Evolutionary conservation across 768 basidiomycete species (phyloP), one percentile per base, ranked within the genome.

Genomic region (Cystofilobasidium bisporidii): DNA sequence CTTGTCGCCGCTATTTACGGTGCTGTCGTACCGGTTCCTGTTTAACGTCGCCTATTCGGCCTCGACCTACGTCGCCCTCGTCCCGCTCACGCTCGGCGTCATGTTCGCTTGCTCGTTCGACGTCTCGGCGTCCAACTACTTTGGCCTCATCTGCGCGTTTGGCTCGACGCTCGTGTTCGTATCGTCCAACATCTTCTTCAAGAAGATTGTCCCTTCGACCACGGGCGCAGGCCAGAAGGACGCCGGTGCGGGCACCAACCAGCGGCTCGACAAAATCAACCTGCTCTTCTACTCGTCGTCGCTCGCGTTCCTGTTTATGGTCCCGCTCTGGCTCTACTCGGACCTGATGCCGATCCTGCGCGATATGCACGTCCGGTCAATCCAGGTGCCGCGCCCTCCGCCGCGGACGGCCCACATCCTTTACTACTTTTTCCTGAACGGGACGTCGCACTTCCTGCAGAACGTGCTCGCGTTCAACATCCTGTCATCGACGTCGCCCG

Each of bases 401-500:
- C 30, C 61, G 3, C 65, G 33, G 26, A 69, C 40, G 36, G 61
- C 38, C 38, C 63, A 20, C 40, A 84, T 97, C 57, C 68, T 80
- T 8, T 87, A 87, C 77, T 87, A 93, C 79, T 87, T 96, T 74
- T 83, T 91, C 77, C 82, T 91, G 78, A 99, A 99, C 77, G 94
- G 93, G 55, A 87, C 89, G 1, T 92, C 91, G 17, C 92, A 99
- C 78, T 99, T 96, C 73, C 86, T 86, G 0, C 96, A 99, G 78
- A 98, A 92, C 81, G 87, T 98, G 74, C 89, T 98, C 73, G 96
- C 96, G 36, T 99, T 99, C 79, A 83, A 93, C 75, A 90, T 99
- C 74, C 85, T 99, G 58, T 86, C 94, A 1, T 90, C 89, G 33
- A 94, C 91, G 3, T 97, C 94, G 15, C 94, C 96, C 24, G 96